A percentile compares a stretch with the other conserved stretches of the same genome.
Evolutionary conservation across 2,329 filamentous ascomycete genomes (phyloP).

Genomic region (Pseudocercospora musae): DNA sequence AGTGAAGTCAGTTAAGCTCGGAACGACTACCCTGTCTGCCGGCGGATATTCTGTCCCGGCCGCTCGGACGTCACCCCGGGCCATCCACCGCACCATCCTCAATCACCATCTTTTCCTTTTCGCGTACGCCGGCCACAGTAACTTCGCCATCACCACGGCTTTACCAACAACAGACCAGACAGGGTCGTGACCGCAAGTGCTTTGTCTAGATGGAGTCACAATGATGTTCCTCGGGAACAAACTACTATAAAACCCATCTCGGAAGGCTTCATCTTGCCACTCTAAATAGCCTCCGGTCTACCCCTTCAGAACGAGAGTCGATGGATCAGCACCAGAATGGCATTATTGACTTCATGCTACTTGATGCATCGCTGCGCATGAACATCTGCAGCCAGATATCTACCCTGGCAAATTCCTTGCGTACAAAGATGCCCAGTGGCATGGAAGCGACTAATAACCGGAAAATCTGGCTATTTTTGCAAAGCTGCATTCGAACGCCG

Average conservation of each 20-base stretch:
- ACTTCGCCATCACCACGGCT: not conserved
- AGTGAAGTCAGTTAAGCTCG: not conserved
- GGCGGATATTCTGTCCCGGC: not conserved
- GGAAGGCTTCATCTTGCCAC: not conserved
- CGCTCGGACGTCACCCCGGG: not conserved
- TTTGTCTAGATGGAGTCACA: not conserved
- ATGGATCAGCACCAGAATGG: not conserved
- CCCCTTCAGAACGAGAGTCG: not conserved
- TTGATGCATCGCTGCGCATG: not conserved
- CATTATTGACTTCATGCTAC: not conserved
- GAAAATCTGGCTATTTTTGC: conserved; percentile 1
- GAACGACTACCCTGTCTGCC: not conserved
- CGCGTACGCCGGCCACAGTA: not conserved
- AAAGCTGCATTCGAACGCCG: not conserved
- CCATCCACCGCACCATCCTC: not conserved
- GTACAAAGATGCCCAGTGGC: not conserved
- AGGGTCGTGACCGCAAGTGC: too few relatives aligned
- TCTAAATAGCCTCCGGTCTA: not conserved
- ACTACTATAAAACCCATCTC: not conserved
- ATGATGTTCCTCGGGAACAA: not conserved
- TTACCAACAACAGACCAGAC: not conserved
- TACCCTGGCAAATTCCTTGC: not conserved
- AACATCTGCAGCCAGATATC: not conserved
- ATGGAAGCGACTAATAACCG: not conserved
- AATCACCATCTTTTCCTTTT: not conserved